phyloP scores from a whole-genome alignment of 768 basidiomycete species.

The Rhizopogon vesiculosus region DNA sequence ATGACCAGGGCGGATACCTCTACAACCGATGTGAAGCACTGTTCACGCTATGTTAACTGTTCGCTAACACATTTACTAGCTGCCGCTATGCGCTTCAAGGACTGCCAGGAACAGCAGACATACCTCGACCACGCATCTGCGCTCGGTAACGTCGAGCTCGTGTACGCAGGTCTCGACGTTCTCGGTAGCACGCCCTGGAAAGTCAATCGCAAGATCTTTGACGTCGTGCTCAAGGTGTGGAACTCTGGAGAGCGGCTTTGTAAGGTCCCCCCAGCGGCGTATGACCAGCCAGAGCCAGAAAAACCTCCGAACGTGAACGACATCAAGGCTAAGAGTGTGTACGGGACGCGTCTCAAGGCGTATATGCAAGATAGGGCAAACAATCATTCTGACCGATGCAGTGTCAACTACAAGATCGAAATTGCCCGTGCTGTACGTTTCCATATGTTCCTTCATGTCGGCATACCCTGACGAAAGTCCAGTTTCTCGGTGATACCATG shows the following conservation, averaged over 20 bases:
- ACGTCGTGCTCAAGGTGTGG: slow-evolving; percentile 78
- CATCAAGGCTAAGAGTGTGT: slow-evolving; percentile 50
- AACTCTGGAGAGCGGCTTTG: slow-evolving; percentile 78
- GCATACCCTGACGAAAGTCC: background rate
- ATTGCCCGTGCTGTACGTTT: slow-evolving; percentile 81
- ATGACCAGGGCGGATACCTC: slow-evolving; percentile 80
- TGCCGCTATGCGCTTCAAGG: slow-evolving; percentile 88
- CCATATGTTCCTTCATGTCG: background rate
- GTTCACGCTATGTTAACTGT: background rate
- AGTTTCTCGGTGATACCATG: slow-evolving; percentile 86
- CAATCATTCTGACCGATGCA: slow-evolving; percentile 90
- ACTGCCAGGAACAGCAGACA: slow-evolving; percentile 74
- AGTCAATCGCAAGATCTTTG: slow-evolving; percentile 76
- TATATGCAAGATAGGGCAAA: slow-evolving; percentile 61
- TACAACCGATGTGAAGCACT: slow-evolving; percentile 55
- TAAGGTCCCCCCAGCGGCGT: slow-evolving; percentile 76
- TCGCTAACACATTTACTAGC: slow-evolving; percentile 31
- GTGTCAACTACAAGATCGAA: slow-evolving; percentile 94
- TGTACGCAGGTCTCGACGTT: slow-evolving; percentile 87
- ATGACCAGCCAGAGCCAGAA: slow-evolving; percentile 60
- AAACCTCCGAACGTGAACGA: slow-evolving; percentile 42
- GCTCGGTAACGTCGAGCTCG: slow-evolving; percentile 72
- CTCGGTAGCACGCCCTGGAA: slow-evolving; percentile 88
- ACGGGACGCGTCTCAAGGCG: slow-evolving; percentile 49
- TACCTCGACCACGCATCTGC: slow-evolving; percentile 75